Conservation (phyloP, 2,329 filamentous ascomycete species). For the Dissoconium aciculare region DNA sequence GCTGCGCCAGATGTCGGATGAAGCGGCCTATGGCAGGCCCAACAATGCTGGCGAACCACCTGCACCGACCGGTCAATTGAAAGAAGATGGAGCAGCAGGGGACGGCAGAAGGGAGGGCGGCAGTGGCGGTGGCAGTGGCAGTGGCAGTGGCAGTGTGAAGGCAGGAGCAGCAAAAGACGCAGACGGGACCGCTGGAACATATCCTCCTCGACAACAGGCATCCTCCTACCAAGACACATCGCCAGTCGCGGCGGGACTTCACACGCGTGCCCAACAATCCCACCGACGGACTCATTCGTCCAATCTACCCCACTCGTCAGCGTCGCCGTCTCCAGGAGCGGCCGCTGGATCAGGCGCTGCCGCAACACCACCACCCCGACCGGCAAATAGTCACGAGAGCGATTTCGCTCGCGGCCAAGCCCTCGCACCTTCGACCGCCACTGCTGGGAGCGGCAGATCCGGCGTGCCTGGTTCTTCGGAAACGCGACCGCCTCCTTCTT, state of each 20-base stretch:
- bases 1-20: neutral
- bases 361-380: no score
- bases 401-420: neutral
- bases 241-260: neutral
- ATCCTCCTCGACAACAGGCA: no score
- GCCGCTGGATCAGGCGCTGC: neutral
- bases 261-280: neutral
- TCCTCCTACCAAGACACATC: neutral
- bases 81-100: no score
- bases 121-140: constrained; percentile 1
- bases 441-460: neutral
- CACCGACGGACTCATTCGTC: no score
- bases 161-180: neutral
- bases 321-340: neutral
- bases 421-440: neutral
- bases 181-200: no score
- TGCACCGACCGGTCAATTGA: no score
- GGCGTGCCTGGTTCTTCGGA: no score
- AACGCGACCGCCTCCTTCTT: neutral
- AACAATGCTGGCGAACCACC: neutral
- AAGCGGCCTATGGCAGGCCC: neutral
- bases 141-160: constrained; percentile 2
- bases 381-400: no score
- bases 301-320: no score
- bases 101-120: neutral